phyloP scores from a whole-genome alignment of 495 filamentous ascomycete species.

The Acidiella bohemica region DNA sequence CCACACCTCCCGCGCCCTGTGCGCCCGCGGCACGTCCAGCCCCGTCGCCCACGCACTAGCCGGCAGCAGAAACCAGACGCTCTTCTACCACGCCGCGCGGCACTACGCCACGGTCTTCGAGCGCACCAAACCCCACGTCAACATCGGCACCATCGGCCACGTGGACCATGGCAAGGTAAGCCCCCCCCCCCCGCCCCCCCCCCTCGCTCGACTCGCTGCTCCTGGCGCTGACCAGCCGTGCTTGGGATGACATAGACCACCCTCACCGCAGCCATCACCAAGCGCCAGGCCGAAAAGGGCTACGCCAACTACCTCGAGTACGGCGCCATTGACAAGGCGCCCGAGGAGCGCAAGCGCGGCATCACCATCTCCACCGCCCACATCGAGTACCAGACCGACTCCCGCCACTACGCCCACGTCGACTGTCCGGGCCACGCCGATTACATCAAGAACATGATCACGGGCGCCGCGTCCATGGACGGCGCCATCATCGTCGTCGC shows the following conservation, averaged over 20 bases:
- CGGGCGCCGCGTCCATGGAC: constrained; percentile 93
- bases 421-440: constrained; percentile 99
- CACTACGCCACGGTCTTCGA: constrained; percentile 59
- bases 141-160: constrained; percentile 98
- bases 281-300: constrained; percentile 87
- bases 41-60: constrained; percentile 46
- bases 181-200: too few relatives aligned
- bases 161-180: constrained; percentile 97
- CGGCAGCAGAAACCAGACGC: constrained; percentile 37
- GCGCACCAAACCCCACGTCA: constrained; percentile 92
- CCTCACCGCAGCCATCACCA: constrained; percentile 62
- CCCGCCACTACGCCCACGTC: constrained; percentile 95
- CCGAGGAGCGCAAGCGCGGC: constrained; percentile 98
- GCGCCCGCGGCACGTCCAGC: constrained; percentile 23
- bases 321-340: constrained; percentile 94
- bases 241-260: not conserved
- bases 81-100: constrained; percentile 55
- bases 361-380: constrained; percentile 98
- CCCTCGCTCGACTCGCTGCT: too few relatives aligned
- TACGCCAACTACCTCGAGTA: constrained; percentile 90
- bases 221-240: too few relatives aligned
- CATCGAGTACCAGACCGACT: constrained; percentile 90
- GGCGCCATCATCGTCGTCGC: constrained; percentile 97
- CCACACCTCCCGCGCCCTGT: constrained; percentile 27
- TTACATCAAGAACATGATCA: constrained; percentile 99